Evolutionary conservation across 192 early-diverging fungal species (phyloP).

Genomic region (Endogone sp.): DNA sequence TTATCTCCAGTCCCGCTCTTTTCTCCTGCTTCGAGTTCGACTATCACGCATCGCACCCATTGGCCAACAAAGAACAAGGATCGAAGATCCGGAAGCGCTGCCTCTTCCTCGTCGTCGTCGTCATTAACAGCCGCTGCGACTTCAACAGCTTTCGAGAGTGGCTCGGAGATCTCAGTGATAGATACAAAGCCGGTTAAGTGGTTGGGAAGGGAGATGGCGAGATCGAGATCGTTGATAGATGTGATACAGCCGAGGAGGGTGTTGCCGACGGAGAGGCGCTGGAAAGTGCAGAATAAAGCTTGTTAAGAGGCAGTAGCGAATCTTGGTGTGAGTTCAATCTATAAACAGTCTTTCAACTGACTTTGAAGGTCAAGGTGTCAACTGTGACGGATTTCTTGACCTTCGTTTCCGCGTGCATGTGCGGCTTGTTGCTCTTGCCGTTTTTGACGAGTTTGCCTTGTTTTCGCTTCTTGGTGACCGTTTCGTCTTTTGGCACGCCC

Average conservation of each 20-base stretch:
- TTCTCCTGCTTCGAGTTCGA: conserved; percentile 42
- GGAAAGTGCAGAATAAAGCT: too few relatives aligned
- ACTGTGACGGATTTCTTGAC: conserved; percentile 28
- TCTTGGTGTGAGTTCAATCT: conserved; percentile 9
- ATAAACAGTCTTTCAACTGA: conserved; percentile 7
- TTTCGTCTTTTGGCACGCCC: too few relatives aligned
- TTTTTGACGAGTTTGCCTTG: conserved; percentile 21
- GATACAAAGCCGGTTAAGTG: conserved; percentile 79
- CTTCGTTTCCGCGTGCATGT: conserved; percentile 22
- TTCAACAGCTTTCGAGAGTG: conserved; percentile 67
- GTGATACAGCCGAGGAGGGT: conserved; percentile 74
- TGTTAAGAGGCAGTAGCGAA: conserved; percentile 26
- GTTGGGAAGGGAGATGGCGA: conserved; percentile 80
- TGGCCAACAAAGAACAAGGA: conserved; percentile 79
- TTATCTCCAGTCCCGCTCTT: conserved; percentile 19
- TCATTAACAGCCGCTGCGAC: conserved; percentile 57
- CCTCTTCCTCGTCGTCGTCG: conserved; percentile 46
- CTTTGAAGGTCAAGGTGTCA: conserved; percentile 58
- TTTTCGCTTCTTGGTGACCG: conserved; percentile 55
- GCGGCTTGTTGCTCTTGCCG: conserved; percentile 41
- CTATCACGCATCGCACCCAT: conserved; percentile 71
- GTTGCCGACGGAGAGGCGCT: conserved; percentile 71
- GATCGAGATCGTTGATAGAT: conserved; percentile 75
- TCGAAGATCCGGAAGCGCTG: conserved; percentile 62
- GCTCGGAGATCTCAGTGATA: conserved; percentile 83